Conservation (phyloP, 2,329 filamentous ascomycete species). For the Xylariaceae sp. region DNA sequence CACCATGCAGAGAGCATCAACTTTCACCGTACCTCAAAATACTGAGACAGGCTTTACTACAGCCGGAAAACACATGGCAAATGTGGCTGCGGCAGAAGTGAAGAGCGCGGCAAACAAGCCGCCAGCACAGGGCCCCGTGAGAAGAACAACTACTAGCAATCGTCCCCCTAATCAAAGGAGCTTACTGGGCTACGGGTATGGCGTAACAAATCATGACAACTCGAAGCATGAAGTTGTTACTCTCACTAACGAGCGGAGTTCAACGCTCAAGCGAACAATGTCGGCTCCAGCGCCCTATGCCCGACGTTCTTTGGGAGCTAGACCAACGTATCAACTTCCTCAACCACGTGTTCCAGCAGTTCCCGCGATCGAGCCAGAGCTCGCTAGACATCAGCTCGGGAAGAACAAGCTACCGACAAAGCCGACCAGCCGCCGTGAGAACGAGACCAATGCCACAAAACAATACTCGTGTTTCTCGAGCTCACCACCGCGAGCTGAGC, state of each 20-base stretch:
- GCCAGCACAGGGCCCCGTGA: slow-evolving; percentile 10
- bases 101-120: slow-evolving; percentile 21
- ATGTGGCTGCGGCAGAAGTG: slow-evolving; percentile 36
- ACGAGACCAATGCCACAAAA: slow-evolving; percentile 28
- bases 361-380: slow-evolving; percentile 30
- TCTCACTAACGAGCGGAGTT: background rate
- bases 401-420: slow-evolving; percentile 33
- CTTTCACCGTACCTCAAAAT: slow-evolving; percentile 54
- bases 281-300: slow-evolving; percentile 18
- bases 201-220: slow-evolving; percentile 31
- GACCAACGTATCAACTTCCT: slow-evolving; percentile 7
- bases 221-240: slow-evolving; percentile 20
- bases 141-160: slow-evolving; percentile 17
- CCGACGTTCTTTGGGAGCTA: slow-evolving; percentile 3
- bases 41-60: slow-evolving; percentile 60
- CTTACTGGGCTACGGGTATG: slow-evolving; percentile 31
- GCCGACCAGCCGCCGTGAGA: slow-evolving; percentile 24
- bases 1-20: slow-evolving; percentile 59
- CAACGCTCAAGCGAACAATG: slow-evolving; percentile 25
- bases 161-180: slow-evolving; percentile 30
- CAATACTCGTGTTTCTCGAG: slow-evolving; percentile 59
- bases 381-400: slow-evolving; percentile 41
- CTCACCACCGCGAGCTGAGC: slow-evolving; percentile 40
- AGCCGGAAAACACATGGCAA: slow-evolving; percentile 53
- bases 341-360: slow-evolving; percentile 7